These are phyloP conservation scores for Stachybotrys echinatus DNA, from an alignment of 2,329 filamentous ascomycete genomes.

Conservation along the genomic window DNA sequence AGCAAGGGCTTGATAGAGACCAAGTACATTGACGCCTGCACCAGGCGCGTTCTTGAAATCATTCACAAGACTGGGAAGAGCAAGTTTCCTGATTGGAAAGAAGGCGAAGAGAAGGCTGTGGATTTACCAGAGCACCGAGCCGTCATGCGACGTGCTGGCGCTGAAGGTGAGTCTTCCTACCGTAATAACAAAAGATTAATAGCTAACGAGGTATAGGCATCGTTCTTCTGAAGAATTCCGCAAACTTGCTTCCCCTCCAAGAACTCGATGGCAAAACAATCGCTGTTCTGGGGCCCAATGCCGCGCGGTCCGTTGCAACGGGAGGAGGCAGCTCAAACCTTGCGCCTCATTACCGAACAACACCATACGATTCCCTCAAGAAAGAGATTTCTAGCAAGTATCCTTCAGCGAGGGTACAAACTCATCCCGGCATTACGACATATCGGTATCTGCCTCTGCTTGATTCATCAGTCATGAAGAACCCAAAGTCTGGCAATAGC, in stretches of 20 bases:
- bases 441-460: constrained; percentile 26
- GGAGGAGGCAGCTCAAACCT: constrained; percentile 26
- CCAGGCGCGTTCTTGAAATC: constrained; percentile 24
- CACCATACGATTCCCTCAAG: no score
- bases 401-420: constrained; percentile 11
- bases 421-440: constrained; percentile 20
- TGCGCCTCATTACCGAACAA: constrained; percentile 22
- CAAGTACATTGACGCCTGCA: constrained; percentile 18
- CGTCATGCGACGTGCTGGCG: constrained; percentile 34
- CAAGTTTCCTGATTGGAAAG: constrained; percentile 12
- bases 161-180: no score
- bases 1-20: constrained; percentile 19
- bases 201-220: no score
- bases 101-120: constrained; percentile 7
- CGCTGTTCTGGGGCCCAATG: constrained; percentile 49
- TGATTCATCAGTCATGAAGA: constrained; percentile 13
- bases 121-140: constrained; percentile 14
- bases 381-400: constrained; percentile 19
- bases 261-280: constrained; percentile 31
- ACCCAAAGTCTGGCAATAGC: constrained; percentile 11
- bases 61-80: no score
- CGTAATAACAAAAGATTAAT: no score
- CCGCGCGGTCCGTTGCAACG: constrained; percentile 28
- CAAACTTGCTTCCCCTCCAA: constrained; percentile 45
- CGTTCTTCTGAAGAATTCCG: constrained; percentile 61